Evolutionary conservation across 495 filamentous ascomycete species (phyloP), one percentile per base, ranked within the genome.

Genomic region (Aspergillus wentii): DNA sequence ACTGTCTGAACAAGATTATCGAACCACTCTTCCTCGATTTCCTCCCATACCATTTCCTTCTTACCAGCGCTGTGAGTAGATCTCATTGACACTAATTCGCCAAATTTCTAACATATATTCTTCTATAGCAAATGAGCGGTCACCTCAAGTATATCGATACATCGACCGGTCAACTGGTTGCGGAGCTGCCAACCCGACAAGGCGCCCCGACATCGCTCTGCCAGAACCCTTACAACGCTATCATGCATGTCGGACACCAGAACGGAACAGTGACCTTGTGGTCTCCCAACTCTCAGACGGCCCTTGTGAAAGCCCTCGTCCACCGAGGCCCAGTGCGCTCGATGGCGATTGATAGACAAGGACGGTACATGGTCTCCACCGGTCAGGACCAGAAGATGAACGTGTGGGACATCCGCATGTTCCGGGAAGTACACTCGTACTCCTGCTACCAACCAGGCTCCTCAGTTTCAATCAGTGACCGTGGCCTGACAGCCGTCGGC

Each of bases 1-100:
- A 98, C 62, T 89, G 86, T 56, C 67, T 98, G 42, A 78, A 76
- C 61, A 86, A 88, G 54, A 89, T 94, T 51, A 73, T 91, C 44
- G 92, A 97, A 63, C 86, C 94, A n/a, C 84, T 83, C 8, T 80
- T 89, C 65, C 85, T 98, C 69, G 88, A 97, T 61, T 98, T 95
- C 59, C 68, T 98, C 17, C 91, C 90, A 3, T 97, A 95, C 56
- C 92, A 97, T 59, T 98, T 94, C 51, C 78, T 98, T 15, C 72
- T 98, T 30, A 87, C 85, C 8, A 94, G 88, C 18, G 69, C 92
- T 53, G 83, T 86, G 60, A 70, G 78, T 71, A 33, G 2, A n/a
- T n/a, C 15, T 34, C 10, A 15, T 27, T 17, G 28, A 3, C 17
- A 16, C 44, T 51, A 39, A 51, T 26, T 13, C n/a, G n/a, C n/a